Evolutionary conservation across 768 basidiomycete genomes (phyloP), one percentile per base, ranked within the genome.

Genomic region (Rhizopogon salebrosus): DNA sequence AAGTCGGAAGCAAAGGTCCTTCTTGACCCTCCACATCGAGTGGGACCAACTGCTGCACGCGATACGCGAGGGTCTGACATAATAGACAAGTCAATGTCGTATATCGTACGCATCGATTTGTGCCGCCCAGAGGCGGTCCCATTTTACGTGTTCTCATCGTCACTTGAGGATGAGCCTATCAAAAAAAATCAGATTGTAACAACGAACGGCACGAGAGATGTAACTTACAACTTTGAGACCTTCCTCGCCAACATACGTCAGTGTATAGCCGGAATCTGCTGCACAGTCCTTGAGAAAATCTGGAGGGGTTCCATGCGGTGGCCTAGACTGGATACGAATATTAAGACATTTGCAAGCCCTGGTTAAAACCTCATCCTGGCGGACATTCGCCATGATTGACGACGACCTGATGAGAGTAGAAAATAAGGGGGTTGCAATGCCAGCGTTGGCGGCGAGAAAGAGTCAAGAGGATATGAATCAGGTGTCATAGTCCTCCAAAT

Each of bases 291-390:
- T 61, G 64, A 71, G 68, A 66, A 71, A 70, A 55, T 65, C 61
- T 54, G 71, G 62, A 11, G 72, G 70, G n/a, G 70, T 57, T 36
- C 48, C 55, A 22, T 53, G 18, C 3, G 46, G 48, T 4, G 68
- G 70, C 40, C 66, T 70, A 5, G 22, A 23, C 16, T 22, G 20
- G 55, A 89, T 77, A 56, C 78, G 80, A 41, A 90, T 75, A 62
- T 90, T 90, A 54, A 90, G 79, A 60, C 88, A 90, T 63, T 71
- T 77, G 67, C 88, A 90, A 51, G 87, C 75, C 69, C 76, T 81
- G 34, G 56, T 56, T 23, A 49, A 59, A 43, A 54, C 54, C 22
- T 18, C 36, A 53, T 58, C 57, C 22, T 55, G 53, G 55, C 50
- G 54, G 42, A 53, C 38, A 31, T 64, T 54, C 57, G 59, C 54